Conservation (phyloP, 495 filamentous ascomycete species). For the Penicillium egyptiacum region DNA sequence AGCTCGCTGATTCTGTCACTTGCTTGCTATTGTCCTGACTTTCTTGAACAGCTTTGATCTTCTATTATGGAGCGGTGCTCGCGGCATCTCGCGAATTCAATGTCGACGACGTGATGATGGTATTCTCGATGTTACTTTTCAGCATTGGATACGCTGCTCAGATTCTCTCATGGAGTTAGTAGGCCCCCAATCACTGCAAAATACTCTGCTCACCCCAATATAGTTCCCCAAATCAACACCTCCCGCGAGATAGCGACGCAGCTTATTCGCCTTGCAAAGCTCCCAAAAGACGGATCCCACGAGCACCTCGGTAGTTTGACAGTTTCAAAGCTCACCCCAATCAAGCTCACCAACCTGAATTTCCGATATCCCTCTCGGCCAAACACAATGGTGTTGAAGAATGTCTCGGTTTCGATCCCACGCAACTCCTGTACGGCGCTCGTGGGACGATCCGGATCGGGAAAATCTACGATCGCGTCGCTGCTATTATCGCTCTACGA, state of each 20-base stretch:
- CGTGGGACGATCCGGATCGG: constrained; percentile 79
- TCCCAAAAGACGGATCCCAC: constrained; percentile 54
- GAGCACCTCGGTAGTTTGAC: constrained; percentile 54
- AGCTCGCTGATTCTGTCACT: constrained; percentile 9
- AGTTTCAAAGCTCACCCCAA: constrained; percentile 54
- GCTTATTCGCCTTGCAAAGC: constrained; percentile 68
- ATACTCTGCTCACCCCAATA: constrained; percentile 9
- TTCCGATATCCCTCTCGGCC: constrained; percentile 70
- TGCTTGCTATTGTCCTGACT: constrained; percentile 9
- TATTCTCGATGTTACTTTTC: constrained; percentile 82
- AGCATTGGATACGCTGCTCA: constrained; percentile 68
- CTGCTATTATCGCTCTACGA: constrained; percentile 70
- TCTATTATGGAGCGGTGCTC: constrained; percentile 76
- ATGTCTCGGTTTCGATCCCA: constrained; percentile 60
- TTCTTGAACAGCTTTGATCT: constrained; percentile 62
- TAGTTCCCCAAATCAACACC: constrained; percentile 75
- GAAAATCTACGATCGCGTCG: constrained; percentile 83
- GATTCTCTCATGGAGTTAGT: constrained; percentile 62
- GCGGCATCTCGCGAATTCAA: constrained; percentile 45
- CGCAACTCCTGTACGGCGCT: constrained; percentile 66
- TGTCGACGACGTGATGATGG: constrained; percentile 62
- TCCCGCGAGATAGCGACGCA: constrained; percentile 69
- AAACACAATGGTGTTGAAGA: constrained; percentile 51
- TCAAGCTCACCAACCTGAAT: constrained; percentile 56
- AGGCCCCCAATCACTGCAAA: neutral